phyloP scores from a whole-genome alignment of 176 grass and related monocot genomes.

The Rhynchospora pubera region DNA sequence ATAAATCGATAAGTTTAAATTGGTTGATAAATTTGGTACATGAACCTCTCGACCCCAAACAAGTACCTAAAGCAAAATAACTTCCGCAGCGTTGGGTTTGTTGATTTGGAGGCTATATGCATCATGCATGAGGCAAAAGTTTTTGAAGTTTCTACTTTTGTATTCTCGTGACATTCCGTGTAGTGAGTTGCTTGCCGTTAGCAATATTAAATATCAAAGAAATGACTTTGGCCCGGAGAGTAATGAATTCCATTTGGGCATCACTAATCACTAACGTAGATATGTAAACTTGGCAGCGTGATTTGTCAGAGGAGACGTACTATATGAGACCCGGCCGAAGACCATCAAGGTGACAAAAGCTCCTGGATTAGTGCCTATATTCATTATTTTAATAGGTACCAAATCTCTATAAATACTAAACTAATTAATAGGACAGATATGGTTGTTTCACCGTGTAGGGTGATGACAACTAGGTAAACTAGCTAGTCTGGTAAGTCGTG shows the following conservation, averaged over 20 bases:
- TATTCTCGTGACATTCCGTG: not conserved
- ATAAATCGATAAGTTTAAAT: not conserved
- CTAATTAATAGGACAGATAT: not conserved
- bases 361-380: constrained; percentile 33
- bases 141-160: not conserved
- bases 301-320: not conserved
- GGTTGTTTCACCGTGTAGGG: not conserved
- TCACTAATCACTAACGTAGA: not conserved
- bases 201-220: not conserved
- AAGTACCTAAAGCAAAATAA: not conserved
- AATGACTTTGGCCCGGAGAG: not conserved
- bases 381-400: constrained; percentile 7
- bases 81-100: not conserved
- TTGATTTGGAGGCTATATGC: constrained; percentile 12
- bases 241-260: too few relatives aligned
- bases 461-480: constrained; percentile 23
- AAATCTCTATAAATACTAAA: constrained; percentile 15
- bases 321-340: not conserved
- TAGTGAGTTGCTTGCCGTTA: not conserved
- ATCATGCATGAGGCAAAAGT: constrained; percentile 16
- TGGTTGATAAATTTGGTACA: not conserved
- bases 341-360: constrained; percentile 19
- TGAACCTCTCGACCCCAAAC: not conserved
- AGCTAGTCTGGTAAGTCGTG: constrained; percentile 14
- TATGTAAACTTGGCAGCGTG: not conserved